Percentiles rank a stretch among this genome's conserved stretches.
Conservation (phyloP, 805 yeast species). For the Lipomyces spencermartinsiae region DNA sequence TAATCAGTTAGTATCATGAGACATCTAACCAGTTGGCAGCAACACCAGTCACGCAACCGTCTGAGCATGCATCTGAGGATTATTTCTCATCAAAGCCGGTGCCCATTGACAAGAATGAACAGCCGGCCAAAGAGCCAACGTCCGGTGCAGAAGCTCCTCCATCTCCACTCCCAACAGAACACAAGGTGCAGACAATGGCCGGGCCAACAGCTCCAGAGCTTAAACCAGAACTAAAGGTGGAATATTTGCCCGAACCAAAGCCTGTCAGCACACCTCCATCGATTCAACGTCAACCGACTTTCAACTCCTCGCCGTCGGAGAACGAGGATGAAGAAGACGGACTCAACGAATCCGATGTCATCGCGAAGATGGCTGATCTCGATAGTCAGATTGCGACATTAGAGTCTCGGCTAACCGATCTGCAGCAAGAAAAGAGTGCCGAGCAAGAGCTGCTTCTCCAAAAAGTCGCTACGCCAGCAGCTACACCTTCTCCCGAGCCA, state of each 20-base stretch:
- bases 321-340: constrained; percentile 36
- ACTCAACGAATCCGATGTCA: constrained; percentile 34
- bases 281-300: background rate
- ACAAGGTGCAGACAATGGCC: background rate
- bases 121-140: background rate
- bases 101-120: background rate
- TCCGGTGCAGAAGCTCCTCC: background rate
- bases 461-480: constrained; percentile 24
- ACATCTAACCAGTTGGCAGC: background rate
- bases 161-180: background rate
- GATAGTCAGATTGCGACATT: constrained; percentile 17
- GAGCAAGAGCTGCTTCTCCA: constrained; percentile 10
- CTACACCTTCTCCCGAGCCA: constrained; percentile 16
- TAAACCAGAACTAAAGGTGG: background rate
- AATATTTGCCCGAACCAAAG: background rate
- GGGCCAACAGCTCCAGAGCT: background rate
- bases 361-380: constrained; percentile 25
- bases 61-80: background rate
- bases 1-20: background rate
- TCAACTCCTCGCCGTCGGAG: background rate
- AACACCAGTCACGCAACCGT: background rate
- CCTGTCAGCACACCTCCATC: background rate
- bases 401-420: constrained; percentile 17
- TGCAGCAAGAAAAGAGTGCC: constrained; percentile 13
- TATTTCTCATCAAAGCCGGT: background rate